Conservation (phyloP, 192 early-diverging fungal genomes). For the Allomyces arbusculus region DNA sequence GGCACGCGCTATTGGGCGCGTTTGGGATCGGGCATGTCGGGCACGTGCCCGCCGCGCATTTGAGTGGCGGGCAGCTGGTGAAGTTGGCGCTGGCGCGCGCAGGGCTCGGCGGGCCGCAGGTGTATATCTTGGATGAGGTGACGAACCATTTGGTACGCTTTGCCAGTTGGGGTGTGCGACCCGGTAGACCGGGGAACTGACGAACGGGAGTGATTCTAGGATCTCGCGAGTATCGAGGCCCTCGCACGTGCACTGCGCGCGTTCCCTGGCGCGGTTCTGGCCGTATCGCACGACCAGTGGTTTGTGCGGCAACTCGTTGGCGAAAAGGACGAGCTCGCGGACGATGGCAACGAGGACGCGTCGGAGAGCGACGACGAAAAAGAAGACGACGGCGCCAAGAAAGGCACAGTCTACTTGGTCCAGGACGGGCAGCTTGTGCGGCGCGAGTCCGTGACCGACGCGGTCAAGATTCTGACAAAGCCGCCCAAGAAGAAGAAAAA, state of each 20-base stretch:
- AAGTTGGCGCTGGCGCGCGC: slow-evolving; percentile 55
- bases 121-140: slow-evolving; percentile 58
- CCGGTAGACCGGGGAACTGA: neutral
- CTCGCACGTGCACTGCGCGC: slow-evolving; percentile 46
- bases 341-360: slow-evolving; percentile 9
- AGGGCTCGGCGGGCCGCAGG: slow-evolving; percentile 38
- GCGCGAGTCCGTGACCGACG: too few species aligned
- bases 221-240: slow-evolving; percentile 64
- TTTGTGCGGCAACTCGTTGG: slow-evolving; percentile 51
- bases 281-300: slow-evolving; percentile 75
- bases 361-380: too few species aligned
- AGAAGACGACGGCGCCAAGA: too few species aligned
- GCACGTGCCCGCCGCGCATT: slow-evolving; percentile 27
- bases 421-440: too few species aligned
- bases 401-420: too few species aligned
- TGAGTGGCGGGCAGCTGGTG: slow-evolving; percentile 68
- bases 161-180: neutral
- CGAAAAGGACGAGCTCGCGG: slow-evolving; percentile 12
- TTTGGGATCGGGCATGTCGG: slow-evolving; percentile 54
- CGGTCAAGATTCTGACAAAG: too few species aligned
- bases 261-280: slow-evolving; percentile 49
- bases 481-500: too few species aligned
- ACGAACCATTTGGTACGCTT: slow-evolving; percentile 49
- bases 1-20: slow-evolving; percentile 41
- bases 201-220: slow-evolving; percentile 7